These are phyloP conservation scores for Hura crepitans DNA, from an alignment of 441 rosid species.

Conservation along the genomic window DNA sequence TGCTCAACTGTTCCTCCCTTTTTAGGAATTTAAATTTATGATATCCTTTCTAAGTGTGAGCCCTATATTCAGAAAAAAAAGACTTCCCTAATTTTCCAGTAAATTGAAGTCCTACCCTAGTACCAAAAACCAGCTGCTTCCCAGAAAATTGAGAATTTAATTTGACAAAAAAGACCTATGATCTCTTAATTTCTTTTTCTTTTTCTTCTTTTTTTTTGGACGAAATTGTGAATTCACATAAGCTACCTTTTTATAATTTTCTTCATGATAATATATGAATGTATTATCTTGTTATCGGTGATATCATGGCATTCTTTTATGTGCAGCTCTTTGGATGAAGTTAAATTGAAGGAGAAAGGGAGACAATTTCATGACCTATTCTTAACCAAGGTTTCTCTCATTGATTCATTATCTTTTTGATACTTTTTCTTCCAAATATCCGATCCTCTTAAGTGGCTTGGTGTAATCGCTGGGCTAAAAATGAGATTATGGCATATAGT, in stretches of 20 bases:
- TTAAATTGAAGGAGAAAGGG: conserved; percentile 88
- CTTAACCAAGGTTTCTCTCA: conserved; percentile 70
- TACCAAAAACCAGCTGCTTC: not conserved
- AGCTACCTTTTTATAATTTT: not conserved
- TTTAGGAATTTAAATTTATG: too few species aligned
- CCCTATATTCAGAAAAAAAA: not conserved
- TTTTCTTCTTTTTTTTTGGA: too few species aligned
- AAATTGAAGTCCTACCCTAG: not conserved
- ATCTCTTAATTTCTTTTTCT: conserved; percentile 5
- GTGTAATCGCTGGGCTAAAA: not conserved
- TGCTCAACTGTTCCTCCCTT: too few species aligned
- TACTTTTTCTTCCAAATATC: not conserved
- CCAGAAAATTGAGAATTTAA: not conserved
- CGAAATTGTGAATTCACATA: conserved; percentile 9
- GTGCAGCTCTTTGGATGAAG: conserved; percentile 85
- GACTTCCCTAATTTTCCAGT: not conserved
- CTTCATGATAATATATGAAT: not conserved
- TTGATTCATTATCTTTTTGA: not conserved
- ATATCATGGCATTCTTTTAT: conserved; percentile 10
- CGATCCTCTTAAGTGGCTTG: not conserved
- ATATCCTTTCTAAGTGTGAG: too few species aligned
- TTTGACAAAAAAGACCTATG: not conserved
- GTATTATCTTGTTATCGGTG: conserved; percentile 15
- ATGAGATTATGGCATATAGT: not conserved
- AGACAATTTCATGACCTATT: conserved; percentile 85